A percentile compares a stretch with the other conserved stretches of the same genome.
These are phyloP conservation scores for Sporothrix curviconia DNA, from an alignment of 2,329 filamentous ascomycete species.

Conservation along the genomic window DNA sequence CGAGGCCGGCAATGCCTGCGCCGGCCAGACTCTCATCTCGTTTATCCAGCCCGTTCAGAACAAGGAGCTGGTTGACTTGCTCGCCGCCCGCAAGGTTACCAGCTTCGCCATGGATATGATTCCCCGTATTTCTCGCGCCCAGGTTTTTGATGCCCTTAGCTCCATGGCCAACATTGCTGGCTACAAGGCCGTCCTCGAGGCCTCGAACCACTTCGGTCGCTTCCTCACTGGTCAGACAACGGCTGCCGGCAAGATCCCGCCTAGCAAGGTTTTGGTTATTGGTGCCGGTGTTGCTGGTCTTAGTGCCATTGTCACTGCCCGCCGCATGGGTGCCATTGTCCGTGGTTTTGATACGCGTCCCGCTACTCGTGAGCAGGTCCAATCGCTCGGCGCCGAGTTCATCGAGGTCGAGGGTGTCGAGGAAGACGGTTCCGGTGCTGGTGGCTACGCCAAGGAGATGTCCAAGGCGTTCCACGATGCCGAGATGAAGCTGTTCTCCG, in stretches of 20 bases:
- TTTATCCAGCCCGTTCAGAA: conserved; percentile 82
- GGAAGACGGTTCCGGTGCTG: conserved; percentile 77
- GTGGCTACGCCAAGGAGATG: conserved; percentile 91
- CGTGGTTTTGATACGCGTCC: conserved; percentile 85
- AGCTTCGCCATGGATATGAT: conserved; percentile 91
- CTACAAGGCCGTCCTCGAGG: conserved; percentile 86
- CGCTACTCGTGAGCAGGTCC: conserved; percentile 82
- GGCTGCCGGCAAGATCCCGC: conserved; percentile 82
- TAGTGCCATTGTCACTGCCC: conserved; percentile 80
- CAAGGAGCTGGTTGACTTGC: conserved; percentile 63
- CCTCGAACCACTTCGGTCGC: conserved; percentile 80
- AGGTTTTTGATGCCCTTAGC: conserved; percentile 81
- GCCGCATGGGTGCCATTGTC: conserved; percentile 81
- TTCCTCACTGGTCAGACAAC: conserved; percentile 88
- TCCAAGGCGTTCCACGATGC: conserved; percentile 88
- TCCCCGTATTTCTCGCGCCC: conserved; percentile 79
- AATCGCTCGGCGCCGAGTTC: conserved; percentile 84
- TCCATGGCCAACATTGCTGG: conserved; percentile 94
- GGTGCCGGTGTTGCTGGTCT: conserved; percentile 84
- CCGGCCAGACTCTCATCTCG: conserved; percentile 69
- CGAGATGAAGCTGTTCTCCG: conserved; percentile 86
- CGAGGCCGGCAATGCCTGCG: conserved; percentile 62
- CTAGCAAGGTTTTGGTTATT: conserved; percentile 84
- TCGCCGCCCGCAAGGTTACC: conserved; percentile 65
- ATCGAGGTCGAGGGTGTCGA: conserved; percentile 71